Evolutionary conservation across 2,329 filamentous ascomycete genomes (phyloP).

Genomic region (Arthrobotrys megalospora): DNA sequence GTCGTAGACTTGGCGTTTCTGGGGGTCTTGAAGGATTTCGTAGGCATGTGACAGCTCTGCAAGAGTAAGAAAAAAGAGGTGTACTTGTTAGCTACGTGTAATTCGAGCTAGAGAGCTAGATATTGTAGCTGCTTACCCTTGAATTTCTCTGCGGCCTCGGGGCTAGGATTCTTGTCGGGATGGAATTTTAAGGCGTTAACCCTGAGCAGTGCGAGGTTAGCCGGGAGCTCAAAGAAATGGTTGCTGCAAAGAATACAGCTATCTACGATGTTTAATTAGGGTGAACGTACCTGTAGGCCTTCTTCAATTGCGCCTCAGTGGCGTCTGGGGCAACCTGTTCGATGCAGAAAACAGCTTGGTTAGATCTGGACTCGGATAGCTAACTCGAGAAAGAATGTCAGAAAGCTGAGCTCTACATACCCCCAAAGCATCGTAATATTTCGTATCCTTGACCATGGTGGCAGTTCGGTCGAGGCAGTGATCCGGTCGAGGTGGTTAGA

Average conservation of each 20-base stretch:
- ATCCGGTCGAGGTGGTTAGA: conserved; percentile 16
- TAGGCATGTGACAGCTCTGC: conserved; percentile 75
- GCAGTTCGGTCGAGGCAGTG: conserved; percentile 59
- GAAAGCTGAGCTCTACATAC: conserved; percentile 70
- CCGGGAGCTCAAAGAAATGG: not conserved
- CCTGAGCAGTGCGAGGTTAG: conserved; percentile 69
- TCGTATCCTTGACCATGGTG: conserved; percentile 84
- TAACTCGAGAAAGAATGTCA: conserved; percentile 47
- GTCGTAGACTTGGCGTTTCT: conserved; percentile 94
- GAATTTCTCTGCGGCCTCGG: conserved; percentile 95
- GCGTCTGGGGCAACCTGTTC: conserved; percentile 82
- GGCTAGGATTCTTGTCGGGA: conserved; percentile 97
- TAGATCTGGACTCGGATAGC: conserved; percentile 25
- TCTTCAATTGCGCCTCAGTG: conserved; percentile 89
- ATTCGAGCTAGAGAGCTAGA: conserved; percentile 7
- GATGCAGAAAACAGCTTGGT: conserved; percentile 64
- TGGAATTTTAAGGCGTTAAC: conserved; percentile 86
- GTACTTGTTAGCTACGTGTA: conserved; percentile 68
- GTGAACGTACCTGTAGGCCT: conserved; percentile 74
- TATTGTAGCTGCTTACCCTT: conserved; percentile 78
- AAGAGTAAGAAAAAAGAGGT: not conserved
- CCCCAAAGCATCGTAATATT: conserved; percentile 83
- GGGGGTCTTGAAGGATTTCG: conserved; percentile 90
- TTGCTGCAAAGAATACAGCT: not conserved
- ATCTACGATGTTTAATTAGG: not conserved